Percentiles rank a stretch among this genome's conserved stretches.
These are phyloP conservation scores for Phialophora expanda DNA, from an alignment of 2,329 filamentous ascomycete species.

Conservation along the genomic window DNA sequence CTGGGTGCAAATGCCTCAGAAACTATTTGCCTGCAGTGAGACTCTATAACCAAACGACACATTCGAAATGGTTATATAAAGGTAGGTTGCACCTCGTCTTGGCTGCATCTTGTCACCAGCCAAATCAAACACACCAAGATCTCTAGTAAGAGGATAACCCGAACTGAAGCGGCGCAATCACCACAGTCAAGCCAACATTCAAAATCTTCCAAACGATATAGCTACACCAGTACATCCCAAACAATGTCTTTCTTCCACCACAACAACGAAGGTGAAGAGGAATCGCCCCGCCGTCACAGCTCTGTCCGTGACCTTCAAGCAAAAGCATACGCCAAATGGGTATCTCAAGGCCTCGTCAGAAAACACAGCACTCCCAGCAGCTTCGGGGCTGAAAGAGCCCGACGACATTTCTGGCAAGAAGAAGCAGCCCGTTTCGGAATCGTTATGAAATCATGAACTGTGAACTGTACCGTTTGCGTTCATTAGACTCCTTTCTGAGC, in stretches of 20 bases:
- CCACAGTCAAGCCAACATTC: not conserved
- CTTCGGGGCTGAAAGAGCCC: constrained; percentile 23
- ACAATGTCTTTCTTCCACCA: constrained; percentile 24
- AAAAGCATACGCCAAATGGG: constrained; percentile 27
- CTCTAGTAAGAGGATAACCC: not conserved
- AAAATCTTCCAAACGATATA: not conserved
- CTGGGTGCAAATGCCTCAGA: not conserved
- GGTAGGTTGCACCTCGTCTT: not conserved
- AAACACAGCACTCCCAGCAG: constrained; percentile 4
- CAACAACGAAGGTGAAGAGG: constrained; percentile 17
- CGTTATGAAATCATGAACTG: constrained; percentile 11
- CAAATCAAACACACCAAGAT: constrained; percentile 3
- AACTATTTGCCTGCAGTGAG: not conserved
- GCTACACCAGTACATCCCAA: not conserved
- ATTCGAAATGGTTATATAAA: not conserved
- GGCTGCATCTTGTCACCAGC: not conserved
- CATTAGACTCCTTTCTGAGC: no score
- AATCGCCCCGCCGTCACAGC: constrained; percentile 4
- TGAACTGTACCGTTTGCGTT: not conserved
- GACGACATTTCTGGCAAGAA: constrained; percentile 19
- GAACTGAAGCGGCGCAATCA: not conserved
- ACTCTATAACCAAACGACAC: not conserved
- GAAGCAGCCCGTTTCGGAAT: constrained; percentile 7
- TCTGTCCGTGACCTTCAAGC: constrained; percentile 29
- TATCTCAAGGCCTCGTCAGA: not conserved